These are phyloP conservation scores for Achaetomiella virescens DNA, from an alignment of 495 filamentous ascomycete genomes.

Conservation along the genomic window DNA sequence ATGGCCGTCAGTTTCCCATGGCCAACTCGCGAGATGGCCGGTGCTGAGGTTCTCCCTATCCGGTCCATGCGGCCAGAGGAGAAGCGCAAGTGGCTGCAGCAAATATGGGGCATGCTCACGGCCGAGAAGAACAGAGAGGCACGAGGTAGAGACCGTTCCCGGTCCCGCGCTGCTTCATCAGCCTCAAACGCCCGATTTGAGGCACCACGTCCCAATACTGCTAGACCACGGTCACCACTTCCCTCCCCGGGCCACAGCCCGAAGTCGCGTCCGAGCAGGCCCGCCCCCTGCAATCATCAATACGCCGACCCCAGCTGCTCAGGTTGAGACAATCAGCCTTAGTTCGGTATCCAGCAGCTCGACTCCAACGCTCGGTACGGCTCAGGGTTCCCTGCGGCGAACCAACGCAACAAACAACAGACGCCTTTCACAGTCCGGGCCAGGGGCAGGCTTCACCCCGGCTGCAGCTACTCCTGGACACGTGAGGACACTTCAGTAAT, in stretches of 20 bases:
- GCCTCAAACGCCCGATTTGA: conserved; percentile 18
- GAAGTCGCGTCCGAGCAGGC: neutral
- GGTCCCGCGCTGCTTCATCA: neutral
- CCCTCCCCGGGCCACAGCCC: neutral
- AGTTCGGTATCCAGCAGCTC: neutral
- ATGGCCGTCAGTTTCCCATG: conserved; percentile 34
- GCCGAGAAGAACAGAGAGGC: conserved; percentile 19
- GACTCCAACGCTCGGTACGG: neutral
- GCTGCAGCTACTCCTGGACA: neutral
- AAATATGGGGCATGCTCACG: conserved; percentile 22
- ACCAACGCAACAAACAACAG: conserved; percentile 17
- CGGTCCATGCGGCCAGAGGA: conserved; percentile 31
- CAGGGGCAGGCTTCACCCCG: neutral
- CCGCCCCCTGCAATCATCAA: neutral
- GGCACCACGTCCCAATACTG: conserved; percentile 11
- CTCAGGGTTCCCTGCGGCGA: conserved; percentile 10
- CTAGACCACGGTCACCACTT: conserved; percentile 14
- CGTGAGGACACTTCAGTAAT: conserved; percentile 11
- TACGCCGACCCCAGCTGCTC: neutral
- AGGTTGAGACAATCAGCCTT: conserved; percentile 3
- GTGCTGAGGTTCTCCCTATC: conserved; percentile 31
- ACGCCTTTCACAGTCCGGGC: neutral
- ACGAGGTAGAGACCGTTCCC: neutral
- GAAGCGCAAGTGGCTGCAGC: conserved; percentile 31
- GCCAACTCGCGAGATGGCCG: conserved; percentile 33